phyloP scores from a whole-genome alignment of 345 rosid species.

The Syzygium aromaticum region DNA sequence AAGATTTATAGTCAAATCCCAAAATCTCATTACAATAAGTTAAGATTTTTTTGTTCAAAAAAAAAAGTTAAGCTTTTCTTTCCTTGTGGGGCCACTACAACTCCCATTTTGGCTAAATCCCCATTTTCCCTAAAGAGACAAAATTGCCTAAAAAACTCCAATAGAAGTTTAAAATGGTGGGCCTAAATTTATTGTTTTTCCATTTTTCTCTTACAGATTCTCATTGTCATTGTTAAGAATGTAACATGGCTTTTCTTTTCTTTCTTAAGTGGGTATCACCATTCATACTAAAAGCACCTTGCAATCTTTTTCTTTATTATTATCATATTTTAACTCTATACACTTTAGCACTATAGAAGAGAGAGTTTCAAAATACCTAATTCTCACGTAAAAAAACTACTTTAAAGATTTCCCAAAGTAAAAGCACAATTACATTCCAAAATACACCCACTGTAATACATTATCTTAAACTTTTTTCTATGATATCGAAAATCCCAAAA shows the following conservation, averaged over 20 bases:
- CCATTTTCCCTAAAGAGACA: not conserved
- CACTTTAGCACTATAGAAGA: not conserved
- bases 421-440: not conserved
- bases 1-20: not conserved
- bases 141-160: not conserved
- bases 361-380: not conserved
- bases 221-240: not conserved
- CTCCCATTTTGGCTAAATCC: not conserved
- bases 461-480: not conserved
- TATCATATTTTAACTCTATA: not conserved
- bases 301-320: not conserved
- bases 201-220: not conserved
- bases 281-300: not conserved
- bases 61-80: not conserved
- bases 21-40: not conserved
- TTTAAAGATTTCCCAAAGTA: not conserved
- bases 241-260: not conserved
- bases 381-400: not conserved
- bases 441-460: accelerated
- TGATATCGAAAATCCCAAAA: not conserved
- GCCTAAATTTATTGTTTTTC: not conserved
- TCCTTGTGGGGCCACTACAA: not conserved
- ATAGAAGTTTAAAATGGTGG: not conserved
- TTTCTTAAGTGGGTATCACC: not conserved
- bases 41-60: too few species aligned